Conservation (phyloP, 2,329 filamentous ascomycete species). For the Ophiosphaerella narmari region DNA sequence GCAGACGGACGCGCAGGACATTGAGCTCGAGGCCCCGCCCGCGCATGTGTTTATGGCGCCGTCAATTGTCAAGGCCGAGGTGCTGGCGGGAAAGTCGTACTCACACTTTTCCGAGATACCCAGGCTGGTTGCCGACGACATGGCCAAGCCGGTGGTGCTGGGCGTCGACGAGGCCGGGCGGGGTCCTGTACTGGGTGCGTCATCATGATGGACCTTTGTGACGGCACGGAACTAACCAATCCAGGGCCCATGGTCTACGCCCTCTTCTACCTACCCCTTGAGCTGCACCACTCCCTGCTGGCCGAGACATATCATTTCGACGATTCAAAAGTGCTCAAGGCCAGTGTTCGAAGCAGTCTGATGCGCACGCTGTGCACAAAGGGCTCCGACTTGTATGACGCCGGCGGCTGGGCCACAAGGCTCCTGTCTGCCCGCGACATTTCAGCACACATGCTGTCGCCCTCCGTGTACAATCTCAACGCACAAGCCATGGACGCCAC, state of each 20-base stretch:
- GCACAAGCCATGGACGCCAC: constrained; percentile 95
- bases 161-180: constrained; percentile 94
- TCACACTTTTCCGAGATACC: constrained; percentile 55
- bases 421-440: constrained; percentile 85
- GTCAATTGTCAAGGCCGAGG: constrained; percentile 47
- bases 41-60: constrained; percentile 53
- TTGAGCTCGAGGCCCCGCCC: constrained; percentile 42
- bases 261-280: constrained; percentile 71
- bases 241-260: constrained; percentile 71
- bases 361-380: constrained; percentile 73
- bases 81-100: constrained; percentile 53
- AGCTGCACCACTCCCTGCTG: constrained; percentile 72
- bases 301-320: constrained; percentile 83
- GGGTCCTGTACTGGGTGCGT: constrained; percentile 83
- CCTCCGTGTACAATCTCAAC: constrained; percentile 81
- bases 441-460: constrained; percentile 74
- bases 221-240: constrained; percentile 14
- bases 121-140: constrained; percentile 45
- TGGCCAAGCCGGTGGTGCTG: constrained; percentile 69
- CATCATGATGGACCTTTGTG: constrained; percentile 22
- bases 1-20: constrained; percentile 42
- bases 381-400: constrained; percentile 59
- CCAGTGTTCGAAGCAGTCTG: constrained; percentile 74
- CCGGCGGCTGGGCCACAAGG: constrained; percentile 83
- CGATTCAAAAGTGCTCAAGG: constrained; percentile 90